phyloP scores from a whole-genome alignment of 164 flowering plant species.

The Stephania cephalantha region DNA sequence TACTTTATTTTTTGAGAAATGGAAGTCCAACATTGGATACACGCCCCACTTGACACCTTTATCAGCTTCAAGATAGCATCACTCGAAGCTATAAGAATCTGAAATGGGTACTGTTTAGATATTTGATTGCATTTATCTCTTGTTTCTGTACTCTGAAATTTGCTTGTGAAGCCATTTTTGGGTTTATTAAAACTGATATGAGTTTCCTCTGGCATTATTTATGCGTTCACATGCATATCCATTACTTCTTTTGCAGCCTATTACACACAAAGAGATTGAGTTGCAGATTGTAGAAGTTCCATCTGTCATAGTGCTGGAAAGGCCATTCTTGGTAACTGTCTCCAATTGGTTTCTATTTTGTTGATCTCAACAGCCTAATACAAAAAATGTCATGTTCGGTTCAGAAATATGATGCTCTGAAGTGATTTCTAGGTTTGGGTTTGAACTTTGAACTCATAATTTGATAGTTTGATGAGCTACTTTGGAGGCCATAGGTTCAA shows the following conservation, averaged over 20 bases:
- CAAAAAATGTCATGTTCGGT: neutral
- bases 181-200: neutral
- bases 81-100: neutral
- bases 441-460: neutral
- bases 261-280: conserved; percentile 67
- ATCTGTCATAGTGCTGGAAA: conserved; percentile 43
- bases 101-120: neutral
- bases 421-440: neutral
- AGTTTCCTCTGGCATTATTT: neutral
- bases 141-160: neutral
- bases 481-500: neutral
- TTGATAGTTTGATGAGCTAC: neutral
- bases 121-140: neutral
- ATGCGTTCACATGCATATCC: neutral
- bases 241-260: conserved; percentile 51
- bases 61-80: neutral
- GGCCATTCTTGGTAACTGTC: conserved; percentile 65
- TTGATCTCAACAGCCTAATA: neutral
- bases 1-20: neutral
- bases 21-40: neutral
- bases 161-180: neutral
- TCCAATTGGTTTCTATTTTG: neutral
- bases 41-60: neutral
- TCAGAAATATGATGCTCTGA: neutral
- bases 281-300: conserved; percentile 68